Base-by-base conservation (phyloP, 1,284 basidiomycete genomes). In the Termitomyces sp. region DNA sequence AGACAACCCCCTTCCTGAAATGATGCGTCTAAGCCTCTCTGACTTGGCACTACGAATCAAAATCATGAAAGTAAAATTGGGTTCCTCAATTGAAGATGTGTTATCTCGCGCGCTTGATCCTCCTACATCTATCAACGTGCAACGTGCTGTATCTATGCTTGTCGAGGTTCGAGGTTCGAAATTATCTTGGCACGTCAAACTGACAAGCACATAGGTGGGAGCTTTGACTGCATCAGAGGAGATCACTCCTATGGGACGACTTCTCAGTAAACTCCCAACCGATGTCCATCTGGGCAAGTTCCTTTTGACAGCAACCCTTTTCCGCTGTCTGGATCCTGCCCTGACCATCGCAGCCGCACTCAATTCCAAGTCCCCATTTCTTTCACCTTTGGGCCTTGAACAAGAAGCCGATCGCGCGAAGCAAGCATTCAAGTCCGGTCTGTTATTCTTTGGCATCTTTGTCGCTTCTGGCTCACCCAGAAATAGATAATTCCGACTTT, bases 221-320 rank as follows among this genome's bases (percentile, higher is more conserved):
- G 94, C 96, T 4, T 73, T 99, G 51, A 98, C 94, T 1, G 65
- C 82, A 0, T 77, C 75, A 1, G 94, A 98, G 68, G 94, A 98
- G 33, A 98, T 99, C 63, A 99, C 97, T 1, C 88, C 94, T 0
- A 90, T 99, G 80, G 97, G 97, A 31, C 79, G 90, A 49, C 77
- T 98, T 31, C 77, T 99, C 44, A 93, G 92, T 73, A 92, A 93
- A 67, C 77, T 99, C 44, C 97, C 97, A 0, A 93, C 92, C 46
- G 97, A 99, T 66, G 95, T 99, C 28, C 94, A 99, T 67, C 82
- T 99, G 17, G 95, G 92, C 49, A 98, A 99, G 73, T 93, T 99
- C 68, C 74, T 99, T 19, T 78, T 99, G 28, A 83, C 90, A 28
- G 90, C 95, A 0, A 86, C 90, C 1, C 69, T 94, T 26, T 92